phyloP scores from a whole-genome alignment of 768 basidiomycete genomes.

The Leucocoprinus sp. region DNA sequence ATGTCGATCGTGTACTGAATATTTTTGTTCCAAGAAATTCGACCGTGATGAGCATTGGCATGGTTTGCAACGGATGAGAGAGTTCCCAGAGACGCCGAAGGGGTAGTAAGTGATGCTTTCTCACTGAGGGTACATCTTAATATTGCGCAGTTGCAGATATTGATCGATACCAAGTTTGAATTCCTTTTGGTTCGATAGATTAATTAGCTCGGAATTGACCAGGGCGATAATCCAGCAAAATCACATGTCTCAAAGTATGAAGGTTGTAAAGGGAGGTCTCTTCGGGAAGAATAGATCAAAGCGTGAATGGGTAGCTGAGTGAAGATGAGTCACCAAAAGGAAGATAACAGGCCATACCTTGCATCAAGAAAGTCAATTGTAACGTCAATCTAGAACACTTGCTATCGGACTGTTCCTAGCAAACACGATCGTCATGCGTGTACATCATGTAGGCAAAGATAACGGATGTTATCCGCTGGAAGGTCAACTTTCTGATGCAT shows the following conservation, averaged over 20 bases:
- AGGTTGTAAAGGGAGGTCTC: slow-evolving; percentile 49
- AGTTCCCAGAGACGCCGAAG: neutral
- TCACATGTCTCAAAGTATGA: slow-evolving; percentile 52
- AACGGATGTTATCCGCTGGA: slow-evolving; percentile 38
- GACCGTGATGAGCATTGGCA: slow-evolving; percentile 8
- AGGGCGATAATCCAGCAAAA: slow-evolving; percentile 56
- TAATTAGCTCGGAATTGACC: slow-evolving; percentile 51
- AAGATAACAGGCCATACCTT: slow-evolving; percentile 27
- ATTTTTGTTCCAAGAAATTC: slow-evolving; percentile 25
- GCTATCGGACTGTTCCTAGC: slow-evolving; percentile 41
- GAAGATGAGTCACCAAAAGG: neutral
- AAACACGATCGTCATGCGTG: slow-evolving; percentile 37
- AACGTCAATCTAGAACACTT: slow-evolving; percentile 44
- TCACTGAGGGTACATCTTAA: neutral
- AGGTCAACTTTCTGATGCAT: slow-evolving; percentile 48
- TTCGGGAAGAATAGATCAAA: slow-evolving; percentile 42
- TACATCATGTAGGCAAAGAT: slow-evolving; percentile 62
- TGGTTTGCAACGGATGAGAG: neutral
- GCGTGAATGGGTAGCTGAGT: too few relatives aligned
- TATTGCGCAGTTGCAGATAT: neutral
- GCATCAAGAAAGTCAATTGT: slow-evolving; percentile 53
- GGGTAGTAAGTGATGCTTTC: neutral
- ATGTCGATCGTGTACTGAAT: slow-evolving; percentile 30
- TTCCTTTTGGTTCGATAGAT: slow-evolving; percentile 25
- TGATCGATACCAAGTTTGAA: slow-evolving; percentile 17